Conservation (phyloP, 2,329 filamentous ascomycete species). For the Aureobasidium sp. region DNA sequence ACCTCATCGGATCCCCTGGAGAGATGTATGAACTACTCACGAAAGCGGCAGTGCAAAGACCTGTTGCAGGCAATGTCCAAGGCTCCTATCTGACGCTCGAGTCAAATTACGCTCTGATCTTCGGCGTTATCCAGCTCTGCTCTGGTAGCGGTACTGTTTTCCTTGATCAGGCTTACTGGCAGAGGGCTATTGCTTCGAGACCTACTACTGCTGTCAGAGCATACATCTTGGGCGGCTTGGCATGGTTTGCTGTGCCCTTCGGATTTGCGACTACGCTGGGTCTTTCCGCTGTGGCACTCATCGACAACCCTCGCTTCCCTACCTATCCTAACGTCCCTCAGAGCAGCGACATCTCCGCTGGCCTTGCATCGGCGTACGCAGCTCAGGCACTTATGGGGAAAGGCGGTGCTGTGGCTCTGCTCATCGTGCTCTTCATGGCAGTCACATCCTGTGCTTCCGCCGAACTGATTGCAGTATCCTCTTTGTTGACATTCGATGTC, state of each 20-base stretch:
- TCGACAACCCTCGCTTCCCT: conserved; percentile 46
- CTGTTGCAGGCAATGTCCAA: conserved; percentile 42
- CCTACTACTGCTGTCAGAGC: conserved; percentile 43
- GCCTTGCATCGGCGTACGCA: conserved; percentile 28
- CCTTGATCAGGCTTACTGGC: conserved; percentile 51
- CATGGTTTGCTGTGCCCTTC: conserved; percentile 56
- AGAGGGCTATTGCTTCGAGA: conserved; percentile 47
- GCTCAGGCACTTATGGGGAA: conserved; percentile 30
- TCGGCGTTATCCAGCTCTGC: conserved; percentile 48
- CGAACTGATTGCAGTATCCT: conserved; percentile 45
- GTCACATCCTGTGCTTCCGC: conserved; percentile 35
- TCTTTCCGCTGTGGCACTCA: conserved; percentile 50
- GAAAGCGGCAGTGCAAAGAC: conserved; percentile 39
- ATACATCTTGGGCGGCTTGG: conserved; percentile 48
- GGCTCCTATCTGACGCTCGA: conserved; percentile 47
- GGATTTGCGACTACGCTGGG: conserved; percentile 53
- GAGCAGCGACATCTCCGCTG: conserved; percentile 28
- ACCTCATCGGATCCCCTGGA: conserved; percentile 42
- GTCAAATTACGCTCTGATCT: conserved; percentile 45
- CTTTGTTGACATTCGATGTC: conserved; percentile 44
- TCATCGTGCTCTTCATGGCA: conserved; percentile 33
- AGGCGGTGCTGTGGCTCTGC: conserved; percentile 28
- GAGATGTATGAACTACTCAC: conserved; percentile 46
- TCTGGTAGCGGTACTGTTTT: conserved; percentile 34
- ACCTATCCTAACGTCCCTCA: conserved; percentile 38